Evolutionary conservation across 441 rosid species (phyloP).

Genomic region (Metrosideros polymorpha): DNA sequence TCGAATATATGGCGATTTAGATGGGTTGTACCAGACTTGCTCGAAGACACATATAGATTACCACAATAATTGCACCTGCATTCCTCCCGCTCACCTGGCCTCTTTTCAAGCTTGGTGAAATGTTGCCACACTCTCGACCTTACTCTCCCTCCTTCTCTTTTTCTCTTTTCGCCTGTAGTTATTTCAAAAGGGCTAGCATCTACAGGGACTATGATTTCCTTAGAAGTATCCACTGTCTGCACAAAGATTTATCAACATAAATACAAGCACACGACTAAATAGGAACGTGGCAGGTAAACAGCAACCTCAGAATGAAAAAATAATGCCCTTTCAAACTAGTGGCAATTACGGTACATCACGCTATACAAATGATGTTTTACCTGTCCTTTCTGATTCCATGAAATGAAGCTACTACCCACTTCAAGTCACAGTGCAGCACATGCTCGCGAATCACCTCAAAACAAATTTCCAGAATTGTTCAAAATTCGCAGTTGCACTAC

Average conservation of each 20-base stretch:
- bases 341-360: neutral
- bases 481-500: neutral
- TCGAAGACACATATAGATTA: conserved; percentile 7
- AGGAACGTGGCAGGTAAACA: neutral
- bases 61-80: conserved; percentile 12
- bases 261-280: neutral
- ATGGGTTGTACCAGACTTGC: conserved; percentile 4
- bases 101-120: conserved; percentile 9
- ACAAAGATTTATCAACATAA: neutral
- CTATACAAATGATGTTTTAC: neutral
- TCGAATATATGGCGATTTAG: conserved; percentile 9
- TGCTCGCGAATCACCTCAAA: neutral
- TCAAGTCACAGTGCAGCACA: neutral
- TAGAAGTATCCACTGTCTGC: neutral
- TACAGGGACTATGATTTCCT: neutral
- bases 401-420: neutral
- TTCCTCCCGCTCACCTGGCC: conserved; percentile 1
- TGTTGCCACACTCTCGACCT: conserved; percentile 12
- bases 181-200: neutral
- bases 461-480: neutral
- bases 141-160: conserved; percentile 1
- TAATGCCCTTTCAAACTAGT: neutral
- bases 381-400: neutral
- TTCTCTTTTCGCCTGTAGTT: conserved; percentile 4
- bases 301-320: neutral